A percentile compares a stretch with the other conserved stretches of the same genome.
These are phyloP conservation scores for Funneliformis caledonium DNA, from an alignment of 371 early-diverging fungal genomes.

Conservation along the genomic window DNA sequence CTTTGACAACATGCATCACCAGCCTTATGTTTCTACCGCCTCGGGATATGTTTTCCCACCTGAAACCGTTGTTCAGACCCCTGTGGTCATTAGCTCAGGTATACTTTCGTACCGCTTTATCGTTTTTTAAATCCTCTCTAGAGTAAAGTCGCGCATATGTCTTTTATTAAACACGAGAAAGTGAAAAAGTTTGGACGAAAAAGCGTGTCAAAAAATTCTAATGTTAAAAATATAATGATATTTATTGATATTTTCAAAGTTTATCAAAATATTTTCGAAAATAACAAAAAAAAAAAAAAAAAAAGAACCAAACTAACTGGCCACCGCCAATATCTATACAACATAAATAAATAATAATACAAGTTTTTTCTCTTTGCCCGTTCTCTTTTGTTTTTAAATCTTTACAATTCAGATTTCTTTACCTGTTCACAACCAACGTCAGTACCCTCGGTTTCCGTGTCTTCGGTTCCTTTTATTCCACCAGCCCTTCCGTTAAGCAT, in stretches of 20 bases:
- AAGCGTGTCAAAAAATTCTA: background rate
- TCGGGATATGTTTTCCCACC: constrained; percentile 4
- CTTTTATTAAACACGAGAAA: background rate
- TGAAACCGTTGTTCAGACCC: constrained; percentile 5
- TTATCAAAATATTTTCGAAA: background rate
- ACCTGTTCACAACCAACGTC: background rate
- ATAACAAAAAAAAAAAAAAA: background rate
- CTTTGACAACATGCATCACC: background rate
- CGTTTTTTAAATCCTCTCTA: background rate
- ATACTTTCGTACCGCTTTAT: background rate
- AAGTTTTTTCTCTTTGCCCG: background rate
- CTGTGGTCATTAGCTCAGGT: constrained; percentile 8
- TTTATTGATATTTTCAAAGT: background rate
- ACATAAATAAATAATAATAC: background rate
- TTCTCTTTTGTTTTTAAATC: background rate
- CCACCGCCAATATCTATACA: background rate
- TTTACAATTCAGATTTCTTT: background rate
- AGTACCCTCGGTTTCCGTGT: background rate
- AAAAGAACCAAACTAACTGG: too few species aligned
- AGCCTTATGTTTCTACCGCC: background rate
- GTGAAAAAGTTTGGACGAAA: background rate
- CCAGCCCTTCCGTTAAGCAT: background rate
- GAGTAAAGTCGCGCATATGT: background rate
- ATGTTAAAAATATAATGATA: too few species aligned
- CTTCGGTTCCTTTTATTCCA: background rate